Conservation (phyloP, 805 yeast genomes). For the Danielozyma ontarioensis region DNA sequence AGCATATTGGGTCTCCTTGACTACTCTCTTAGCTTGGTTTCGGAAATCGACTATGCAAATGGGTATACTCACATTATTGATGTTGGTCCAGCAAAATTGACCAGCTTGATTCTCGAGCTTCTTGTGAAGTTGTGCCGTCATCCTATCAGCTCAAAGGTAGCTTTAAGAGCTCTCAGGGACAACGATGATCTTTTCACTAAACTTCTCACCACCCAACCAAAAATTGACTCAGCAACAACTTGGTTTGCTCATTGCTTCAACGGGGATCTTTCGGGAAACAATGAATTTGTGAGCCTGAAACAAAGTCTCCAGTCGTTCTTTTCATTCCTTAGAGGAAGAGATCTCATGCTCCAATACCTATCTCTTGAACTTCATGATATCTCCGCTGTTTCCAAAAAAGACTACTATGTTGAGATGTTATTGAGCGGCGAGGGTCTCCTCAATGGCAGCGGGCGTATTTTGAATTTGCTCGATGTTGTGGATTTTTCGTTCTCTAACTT, state of each 20-base stretch:
- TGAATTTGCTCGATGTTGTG: constrained; percentile 62
- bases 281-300: constrained; percentile 29
- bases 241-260: constrained; percentile 49
- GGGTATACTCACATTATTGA: constrained; percentile 33
- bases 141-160: constrained; percentile 45
- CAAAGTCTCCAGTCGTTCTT: constrained; percentile 48
- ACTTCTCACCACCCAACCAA: constrained; percentile 48
- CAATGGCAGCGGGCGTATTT: constrained; percentile 59
- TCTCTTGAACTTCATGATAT: constrained; percentile 69
- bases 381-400: constrained; percentile 46
- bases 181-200: constrained; percentile 42
- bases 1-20: constrained; percentile 48
- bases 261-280: constrained; percentile 32
- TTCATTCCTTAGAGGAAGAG: constrained; percentile 58
- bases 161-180: constrained; percentile 51
- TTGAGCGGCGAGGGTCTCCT: constrained; percentile 46
- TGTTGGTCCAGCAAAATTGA: constrained; percentile 54
- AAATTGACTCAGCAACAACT: constrained; percentile 45
- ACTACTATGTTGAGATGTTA: constrained; percentile 48
- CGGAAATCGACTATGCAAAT: constrained; percentile 28
- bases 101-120: constrained; percentile 55
- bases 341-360: constrained; percentile 56
- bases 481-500: constrained; percentile 49
- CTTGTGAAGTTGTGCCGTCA: constrained; percentile 58
- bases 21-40: constrained; percentile 40